Conservation (phyloP, 2,329 filamentous ascomycete species). For the Colletotrichum camelliae region DNA sequence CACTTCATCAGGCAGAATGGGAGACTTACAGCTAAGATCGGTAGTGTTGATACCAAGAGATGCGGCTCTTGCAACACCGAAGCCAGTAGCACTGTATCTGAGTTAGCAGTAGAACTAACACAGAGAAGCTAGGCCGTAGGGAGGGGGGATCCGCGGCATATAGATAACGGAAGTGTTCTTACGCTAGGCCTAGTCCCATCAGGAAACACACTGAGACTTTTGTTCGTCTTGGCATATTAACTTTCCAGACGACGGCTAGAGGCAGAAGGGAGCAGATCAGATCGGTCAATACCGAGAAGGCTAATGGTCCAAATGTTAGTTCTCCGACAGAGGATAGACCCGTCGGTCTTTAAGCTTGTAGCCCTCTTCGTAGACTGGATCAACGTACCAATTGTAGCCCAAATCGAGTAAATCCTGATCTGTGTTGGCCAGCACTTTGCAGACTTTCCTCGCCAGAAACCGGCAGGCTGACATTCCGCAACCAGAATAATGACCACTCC, state of each 20-base stretch:
- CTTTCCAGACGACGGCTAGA: constrained; percentile 35
- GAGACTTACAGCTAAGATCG: constrained; percentile 28
- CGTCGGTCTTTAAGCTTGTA: neutral
- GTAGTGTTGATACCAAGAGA: constrained; percentile 25
- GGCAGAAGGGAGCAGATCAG: constrained; percentile 31
- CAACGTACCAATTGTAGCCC: constrained; percentile 31
- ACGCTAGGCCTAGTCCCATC: constrained; percentile 33
- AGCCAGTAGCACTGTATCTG: constrained; percentile 25
- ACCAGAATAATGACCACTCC: constrained; percentile 35
- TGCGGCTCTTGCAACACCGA: constrained; percentile 26
- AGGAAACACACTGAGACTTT: constrained; percentile 34
- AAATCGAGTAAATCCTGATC: constrained; percentile 37
- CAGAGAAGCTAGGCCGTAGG: neutral
- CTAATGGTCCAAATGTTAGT: neutral
- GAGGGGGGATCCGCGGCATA: neutral
- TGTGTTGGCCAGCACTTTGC: constrained; percentile 32
- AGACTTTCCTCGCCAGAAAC: constrained; percentile 7
- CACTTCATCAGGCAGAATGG: neutral
- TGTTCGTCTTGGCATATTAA: constrained; percentile 31
- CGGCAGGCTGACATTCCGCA: constrained; percentile 33
- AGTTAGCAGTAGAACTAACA: neutral
- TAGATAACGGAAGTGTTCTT: neutral
- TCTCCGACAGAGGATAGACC: neutral
- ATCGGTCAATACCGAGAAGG: constrained; percentile 29
- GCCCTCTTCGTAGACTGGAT: fast-evolving